Evolutionary conservation across 768 basidiomycete species (phyloP).

Genomic region (Paxillus involutus): DNA sequence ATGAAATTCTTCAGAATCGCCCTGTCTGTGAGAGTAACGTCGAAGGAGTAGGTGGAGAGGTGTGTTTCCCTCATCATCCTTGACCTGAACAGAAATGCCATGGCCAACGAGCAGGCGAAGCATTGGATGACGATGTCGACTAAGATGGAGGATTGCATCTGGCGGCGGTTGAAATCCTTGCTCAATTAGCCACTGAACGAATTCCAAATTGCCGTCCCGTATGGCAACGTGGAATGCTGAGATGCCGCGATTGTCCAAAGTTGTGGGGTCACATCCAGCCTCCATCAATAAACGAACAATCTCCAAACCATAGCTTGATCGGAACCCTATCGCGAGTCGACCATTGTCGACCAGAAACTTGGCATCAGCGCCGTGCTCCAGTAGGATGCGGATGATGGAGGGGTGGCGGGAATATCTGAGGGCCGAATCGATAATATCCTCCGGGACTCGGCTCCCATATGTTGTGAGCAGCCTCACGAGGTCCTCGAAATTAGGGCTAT

Average conservation of each 20-base stretch:
- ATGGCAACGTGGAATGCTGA: not conserved
- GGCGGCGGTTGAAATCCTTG: not conserved
- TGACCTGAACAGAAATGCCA: not conserved
- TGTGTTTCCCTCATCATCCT: not conserved
- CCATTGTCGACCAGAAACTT: not conserved
- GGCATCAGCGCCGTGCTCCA: not conserved
- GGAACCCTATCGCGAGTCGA: no score
- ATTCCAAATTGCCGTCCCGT: no score
- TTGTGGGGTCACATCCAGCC: not conserved
- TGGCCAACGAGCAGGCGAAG: not conserved
- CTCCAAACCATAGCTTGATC: not conserved
- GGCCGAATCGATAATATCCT: not conserved
- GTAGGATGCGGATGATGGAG: not conserved
- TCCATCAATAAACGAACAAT: not conserved
- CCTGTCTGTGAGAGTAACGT: no score
- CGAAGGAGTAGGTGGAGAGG: not conserved
- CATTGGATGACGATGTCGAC: not conserved
- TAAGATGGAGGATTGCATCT: not conserved
- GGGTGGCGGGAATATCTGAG: not conserved
- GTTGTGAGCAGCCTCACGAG: not conserved
- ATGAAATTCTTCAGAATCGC: no score
- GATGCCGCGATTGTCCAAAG: not conserved
- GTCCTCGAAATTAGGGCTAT: not conserved
- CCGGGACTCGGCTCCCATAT: not conserved
- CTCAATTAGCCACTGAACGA: not conserved